Evolutionary conservation across 169 alveolate species (phyloP).

Genomic region (Eimeria maxima): DNA sequence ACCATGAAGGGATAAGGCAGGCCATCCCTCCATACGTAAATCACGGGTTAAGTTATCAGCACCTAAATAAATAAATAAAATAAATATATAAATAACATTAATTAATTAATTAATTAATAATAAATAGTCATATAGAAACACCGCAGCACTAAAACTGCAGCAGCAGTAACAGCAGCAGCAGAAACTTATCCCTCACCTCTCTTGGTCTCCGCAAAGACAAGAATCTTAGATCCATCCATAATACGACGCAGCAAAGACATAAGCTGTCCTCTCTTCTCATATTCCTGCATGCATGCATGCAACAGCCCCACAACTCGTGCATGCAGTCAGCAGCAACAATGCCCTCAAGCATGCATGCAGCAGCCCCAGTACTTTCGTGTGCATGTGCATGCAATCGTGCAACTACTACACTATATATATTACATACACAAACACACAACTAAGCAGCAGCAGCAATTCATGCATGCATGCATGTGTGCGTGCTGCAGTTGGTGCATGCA

Average conservation of each 20-base stretch:
- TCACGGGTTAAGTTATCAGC: slow-evolving; percentile 93
- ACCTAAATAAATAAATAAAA: slow-evolving; percentile 80
- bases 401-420: too few relatives aligned
- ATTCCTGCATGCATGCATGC: slow-evolving; percentile 87
- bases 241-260: slow-evolving; percentile 87
- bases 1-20: slow-evolving; percentile 98
- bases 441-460: too few relatives aligned
- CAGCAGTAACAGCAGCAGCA: slow-evolving; percentile 54
- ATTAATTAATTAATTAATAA: neutral
- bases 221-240: slow-evolving; percentile 91
- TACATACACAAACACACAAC: too few relatives aligned
- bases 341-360: neutral
- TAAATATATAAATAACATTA: neutral
- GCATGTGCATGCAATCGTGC: too few relatives aligned
- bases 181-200: slow-evolving; percentile 81
- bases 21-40: slow-evolving; percentile 95
- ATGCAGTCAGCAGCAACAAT: neutral
- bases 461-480: too few relatives aligned
- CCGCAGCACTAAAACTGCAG: neutral
- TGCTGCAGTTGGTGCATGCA: too few relatives aligned
- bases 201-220: slow-evolving; percentile 95
- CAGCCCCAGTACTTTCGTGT: too few relatives aligned
- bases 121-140: neutral
- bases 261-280: slow-evolving; percentile 86
- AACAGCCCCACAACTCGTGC: slow-evolving; percentile 48